Base-by-base conservation (phyloP, 768 basidiomycete genomes). In the Leucocoprinus birnbaumii region DNA sequence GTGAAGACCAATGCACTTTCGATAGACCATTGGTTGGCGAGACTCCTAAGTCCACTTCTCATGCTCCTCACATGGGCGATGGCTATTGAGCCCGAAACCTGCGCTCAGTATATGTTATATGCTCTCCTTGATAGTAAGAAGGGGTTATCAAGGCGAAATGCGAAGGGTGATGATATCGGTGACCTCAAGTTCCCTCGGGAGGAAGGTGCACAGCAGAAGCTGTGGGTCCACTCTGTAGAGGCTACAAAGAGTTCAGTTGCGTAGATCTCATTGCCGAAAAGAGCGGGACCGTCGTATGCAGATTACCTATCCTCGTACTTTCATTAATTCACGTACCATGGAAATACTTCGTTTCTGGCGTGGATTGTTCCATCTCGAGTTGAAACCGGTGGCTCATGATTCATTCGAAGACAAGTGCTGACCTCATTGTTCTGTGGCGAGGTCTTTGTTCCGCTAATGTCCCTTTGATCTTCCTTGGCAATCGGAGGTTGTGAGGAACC, bases 31-130 rank as follows among this genome's bases (percentile, higher is more conserved):
- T 67, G 69, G 13, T 62, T 69, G 7, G 66, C 68, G 2, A 38
- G 53, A 22, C 25, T 64, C 24, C 21, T 69, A 21, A 64, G 53
- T 26, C 42, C 47, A 11, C 55, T 77, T 19, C 9, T 60, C 13
- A 62, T 60, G 22, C 65, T 65, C 9, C 62, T 73, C 51, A 56
- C 63, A 21, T 46, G 22, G 44, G 13, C 24, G 2, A 37, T 53
- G 16, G 21, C 52, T 0, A 55, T 60, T 3, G 59, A 66, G 5
- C 46, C 59, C 2, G 66, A 68, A 5, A 63, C 67, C 16, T 67
- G 68, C 41, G 72, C 65, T 10, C 70, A 76, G 55, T 73, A 70
- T 55, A 68, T 73, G 69, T 67, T 70, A 59, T 59, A 67, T 55
- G 66, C 64, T 7, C 55, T 74, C 2, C 56, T 72, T 24, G 60